These are phyloP conservation scores for Oryza glaberrima DNA, from an alignment of 176 grass and related monocot species.

Conservation along the genomic window DNA sequence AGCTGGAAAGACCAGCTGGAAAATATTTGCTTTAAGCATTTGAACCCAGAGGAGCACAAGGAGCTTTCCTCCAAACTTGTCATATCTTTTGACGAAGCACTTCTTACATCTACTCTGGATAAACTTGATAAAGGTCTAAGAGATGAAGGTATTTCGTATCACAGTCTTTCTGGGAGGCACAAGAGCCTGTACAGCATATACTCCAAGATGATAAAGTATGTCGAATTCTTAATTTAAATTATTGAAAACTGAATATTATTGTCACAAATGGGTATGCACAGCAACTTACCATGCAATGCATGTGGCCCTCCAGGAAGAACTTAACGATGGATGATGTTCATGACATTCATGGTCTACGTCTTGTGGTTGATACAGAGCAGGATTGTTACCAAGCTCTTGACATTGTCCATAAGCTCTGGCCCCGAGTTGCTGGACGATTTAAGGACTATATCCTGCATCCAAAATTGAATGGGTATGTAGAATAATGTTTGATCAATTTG, in stretches of 20 bases:
- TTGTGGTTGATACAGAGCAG: conserved; percentile 82
- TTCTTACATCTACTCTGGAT: conserved; percentile 64
- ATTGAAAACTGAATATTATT: conserved; percentile 14
- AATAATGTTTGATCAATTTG: neutral
- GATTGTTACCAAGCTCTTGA: conserved; percentile 86
- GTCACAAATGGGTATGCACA: neutral
- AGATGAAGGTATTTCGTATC: conserved; percentile 66
- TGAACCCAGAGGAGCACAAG: conserved; percentile 78
- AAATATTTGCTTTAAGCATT: conserved; percentile 86
- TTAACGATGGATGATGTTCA: conserved; percentile 76
- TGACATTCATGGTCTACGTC: conserved; percentile 89
- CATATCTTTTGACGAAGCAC: conserved; percentile 68
- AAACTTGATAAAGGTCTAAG: conserved; percentile 70
- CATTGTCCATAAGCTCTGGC: conserved; percentile 78
- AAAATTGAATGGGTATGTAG: conserved; percentile 79
- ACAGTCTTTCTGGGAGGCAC: conserved; percentile 76
- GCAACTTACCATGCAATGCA: neutral
- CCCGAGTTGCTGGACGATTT: conserved; percentile 61
- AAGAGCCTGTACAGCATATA: conserved; percentile 91
- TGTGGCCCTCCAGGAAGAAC: conserved; percentile 69
- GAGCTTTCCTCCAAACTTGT: conserved; percentile 68
- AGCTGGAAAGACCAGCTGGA: conserved; percentile 94
- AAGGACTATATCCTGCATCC: conserved; percentile 89
- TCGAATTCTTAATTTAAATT: conserved; percentile 16
- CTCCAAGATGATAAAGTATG: conserved; percentile 91